phyloP scores from a whole-genome alignment of 208 protist genomes.

The Crithidia brevicula region DNA sequence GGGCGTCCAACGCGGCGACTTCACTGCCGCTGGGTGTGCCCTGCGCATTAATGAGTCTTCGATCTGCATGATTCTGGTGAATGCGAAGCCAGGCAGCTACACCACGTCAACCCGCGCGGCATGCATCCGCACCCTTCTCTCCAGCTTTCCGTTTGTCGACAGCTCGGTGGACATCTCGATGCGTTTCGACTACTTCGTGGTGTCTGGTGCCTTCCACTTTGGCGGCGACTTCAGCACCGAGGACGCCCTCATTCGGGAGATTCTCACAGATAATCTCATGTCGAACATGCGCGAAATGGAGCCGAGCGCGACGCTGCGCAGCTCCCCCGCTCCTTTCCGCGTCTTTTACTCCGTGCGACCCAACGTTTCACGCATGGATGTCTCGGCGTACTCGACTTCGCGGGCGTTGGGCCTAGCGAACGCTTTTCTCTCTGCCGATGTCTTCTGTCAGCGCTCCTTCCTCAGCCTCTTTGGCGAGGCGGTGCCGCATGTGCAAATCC shows the following conservation, averaged over 20 bases:
- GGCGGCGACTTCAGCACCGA: conserved; percentile 49
- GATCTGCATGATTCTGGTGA: conserved; percentile 57
- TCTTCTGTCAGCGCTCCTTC: conserved; percentile 71
- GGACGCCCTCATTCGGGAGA: conserved; percentile 63
- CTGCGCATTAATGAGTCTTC: conserved; percentile 68
- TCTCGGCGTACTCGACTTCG: conserved; percentile 68
- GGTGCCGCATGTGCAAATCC: conserved; percentile 54
- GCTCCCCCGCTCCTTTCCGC: conserved; percentile 44
- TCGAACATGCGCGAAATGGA: conserved; percentile 66
- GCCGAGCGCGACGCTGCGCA: conserved; percentile 43
- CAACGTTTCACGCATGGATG: conserved; percentile 56
- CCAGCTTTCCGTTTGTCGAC: conserved; percentile 62
- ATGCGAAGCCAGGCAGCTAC: conserved; percentile 39
- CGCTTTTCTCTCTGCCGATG: conserved; percentile 57
- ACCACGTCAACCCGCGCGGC: conserved; percentile 33
- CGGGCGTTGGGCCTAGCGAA: conserved; percentile 54
- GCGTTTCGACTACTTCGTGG: conserved; percentile 82
- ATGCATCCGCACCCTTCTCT: conserved; percentile 56
- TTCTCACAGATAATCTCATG: conserved; percentile 61
- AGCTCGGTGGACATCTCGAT: conserved; percentile 49
- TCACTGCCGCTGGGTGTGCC: conserved; percentile 55
- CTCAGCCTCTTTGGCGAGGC: conserved; percentile 65
- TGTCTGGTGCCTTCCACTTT: conserved; percentile 69
- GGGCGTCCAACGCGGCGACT: conserved; percentile 45
- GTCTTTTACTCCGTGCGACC: conserved; percentile 58